These are phyloP conservation scores for Astraeus odoratus DNA, from an alignment of 768 basidiomycete species.

Conservation along the genomic window DNA sequence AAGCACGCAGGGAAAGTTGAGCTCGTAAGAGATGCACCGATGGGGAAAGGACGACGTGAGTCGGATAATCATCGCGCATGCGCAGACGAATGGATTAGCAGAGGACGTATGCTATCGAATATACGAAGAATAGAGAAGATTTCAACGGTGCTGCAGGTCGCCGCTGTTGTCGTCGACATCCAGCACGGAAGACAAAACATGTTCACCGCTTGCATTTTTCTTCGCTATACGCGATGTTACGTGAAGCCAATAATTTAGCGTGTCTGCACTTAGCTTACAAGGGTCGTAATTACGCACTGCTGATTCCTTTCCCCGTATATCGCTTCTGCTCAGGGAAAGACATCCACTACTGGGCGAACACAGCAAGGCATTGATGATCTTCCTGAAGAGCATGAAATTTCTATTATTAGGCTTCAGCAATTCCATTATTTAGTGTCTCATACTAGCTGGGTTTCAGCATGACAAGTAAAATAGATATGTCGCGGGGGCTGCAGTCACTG, in stretches of 20 bases:
- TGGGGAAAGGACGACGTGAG: conserved; percentile 39
- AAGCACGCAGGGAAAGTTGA: conserved; percentile 42
- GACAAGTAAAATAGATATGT: too few species aligned
- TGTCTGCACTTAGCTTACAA: not conserved
- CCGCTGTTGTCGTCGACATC: conserved; percentile 23
- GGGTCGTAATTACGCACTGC: not conserved
- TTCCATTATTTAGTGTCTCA: too few species aligned
- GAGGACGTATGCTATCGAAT: conserved; percentile 14
- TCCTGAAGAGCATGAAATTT: too few species aligned
- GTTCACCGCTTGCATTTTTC: conserved; percentile 23
- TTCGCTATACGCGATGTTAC: conserved; percentile 26
- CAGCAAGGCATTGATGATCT: too few species aligned
- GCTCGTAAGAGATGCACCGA: conserved; percentile 52
- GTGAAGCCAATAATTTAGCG: conserved; percentile 12
- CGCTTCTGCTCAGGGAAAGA: too few species aligned
- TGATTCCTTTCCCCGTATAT: too few species aligned
- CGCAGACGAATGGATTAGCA: conserved; percentile 18
- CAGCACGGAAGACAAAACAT: conserved; percentile 16
- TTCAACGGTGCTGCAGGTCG: conserved; percentile 7
- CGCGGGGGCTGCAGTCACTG: too few species aligned
- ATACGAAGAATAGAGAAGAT: conserved; percentile 11
- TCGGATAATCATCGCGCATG: conserved; percentile 47
- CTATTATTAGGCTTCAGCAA: too few species aligned
- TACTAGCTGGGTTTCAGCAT: too few species aligned
- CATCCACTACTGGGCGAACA: too few species aligned